Base-by-base conservation (phyloP, 805 yeast genomes). In the Candida bentonensis region DNA sequence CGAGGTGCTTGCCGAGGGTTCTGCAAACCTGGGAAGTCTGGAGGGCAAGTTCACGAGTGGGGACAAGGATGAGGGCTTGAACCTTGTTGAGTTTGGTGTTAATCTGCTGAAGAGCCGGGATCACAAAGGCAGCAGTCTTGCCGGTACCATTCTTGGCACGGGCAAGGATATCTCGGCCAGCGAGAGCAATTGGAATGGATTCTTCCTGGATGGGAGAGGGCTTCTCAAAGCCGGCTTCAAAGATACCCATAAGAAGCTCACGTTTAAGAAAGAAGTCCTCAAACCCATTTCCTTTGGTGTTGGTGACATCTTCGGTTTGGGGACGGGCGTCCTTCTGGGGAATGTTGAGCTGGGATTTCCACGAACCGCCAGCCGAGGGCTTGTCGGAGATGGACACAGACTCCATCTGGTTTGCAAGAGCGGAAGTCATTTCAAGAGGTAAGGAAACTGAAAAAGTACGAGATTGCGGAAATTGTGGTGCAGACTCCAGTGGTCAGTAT, bases 81-180 rank as follows among this genome's bases (percentile, higher is more conserved):
- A 87, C 85, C 60, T 82, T 81, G 63, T 79, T 75, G 42, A 78
- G 53, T 58, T 85, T 82, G 45, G 96, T 88, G 64, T 88, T 84
- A 49, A 87, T 72, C 60, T 79, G 82, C 63, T 92, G 95, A 57
- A 92, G 71, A 23, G 94, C 76, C 43, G 98, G 98, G 52, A 92
- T 89, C 42, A 86, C 81, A 62, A 92, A 92, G 4, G 98, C 94
- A 1, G 97, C 98, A 5, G 98, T 92, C 62, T 92, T 92, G 57
- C 98, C 98, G 1, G 98, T 92, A 51, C 98, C 98, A 65, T 92
- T 92, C 62, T 92, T 92, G 39, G 98, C 97, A 67, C 98, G 77
- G 15, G 98, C 98, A 50, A 92, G 73, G 48, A 92, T 82, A 64
- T 92, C 98, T 66, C 95, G 79, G 43, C 97, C 97, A 45, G 92